Base-by-base conservation (phyloP, 768 basidiomycete genomes). In the Boletus eberwhitei region DNA sequence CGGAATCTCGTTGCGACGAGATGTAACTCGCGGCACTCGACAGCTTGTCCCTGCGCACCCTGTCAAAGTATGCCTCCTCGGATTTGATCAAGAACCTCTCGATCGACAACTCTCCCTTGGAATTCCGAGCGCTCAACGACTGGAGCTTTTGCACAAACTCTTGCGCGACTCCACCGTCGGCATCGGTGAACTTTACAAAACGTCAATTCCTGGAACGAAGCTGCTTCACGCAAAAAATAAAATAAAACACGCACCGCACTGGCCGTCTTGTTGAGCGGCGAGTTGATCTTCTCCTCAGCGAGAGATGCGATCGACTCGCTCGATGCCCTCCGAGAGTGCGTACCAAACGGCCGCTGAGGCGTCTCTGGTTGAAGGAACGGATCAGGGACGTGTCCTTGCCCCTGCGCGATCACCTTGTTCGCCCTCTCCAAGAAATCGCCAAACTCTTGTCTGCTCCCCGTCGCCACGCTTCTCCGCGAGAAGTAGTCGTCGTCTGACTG, bases 221-320 rank as follows among this genome's bases (percentile, higher is more conserved):
- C 17, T 0, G 26, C 39, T 39, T 24, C 41, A 26, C 3, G 32
- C 16, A 17, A 9, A 11, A 2, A 14, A 26, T 11, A 24, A 2
- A 14, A 26, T 11, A 24, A 37, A 32, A 43, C 14, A 59, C 82
- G 60, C 64, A 93, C 90, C 55, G 92, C 87, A 50, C 87, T 87
- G 63, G 93, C 91, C 12, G 93, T 92, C 73, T 95, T 96, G 76
- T 97, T 97, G 55, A 96, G 75, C 12, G 94, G 93, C 22, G 94
- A 93, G 58, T 88, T 88, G 1, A 79, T 76, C 76, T 96, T 96
- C 62, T 96, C 93, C 58, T 94, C 92, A 31, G 93, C 87, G 50
- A 96, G 93, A 4, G 90, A 88, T 14, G 89, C 85, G 52, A 96
- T 94, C 6, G 92, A 93, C 64, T 96, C 94, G n/a, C 88, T 85